Evolutionary conservation across 2,329 filamentous ascomycete genomes (phyloP).

Genomic region (Hypoxylon sp.): DNA sequence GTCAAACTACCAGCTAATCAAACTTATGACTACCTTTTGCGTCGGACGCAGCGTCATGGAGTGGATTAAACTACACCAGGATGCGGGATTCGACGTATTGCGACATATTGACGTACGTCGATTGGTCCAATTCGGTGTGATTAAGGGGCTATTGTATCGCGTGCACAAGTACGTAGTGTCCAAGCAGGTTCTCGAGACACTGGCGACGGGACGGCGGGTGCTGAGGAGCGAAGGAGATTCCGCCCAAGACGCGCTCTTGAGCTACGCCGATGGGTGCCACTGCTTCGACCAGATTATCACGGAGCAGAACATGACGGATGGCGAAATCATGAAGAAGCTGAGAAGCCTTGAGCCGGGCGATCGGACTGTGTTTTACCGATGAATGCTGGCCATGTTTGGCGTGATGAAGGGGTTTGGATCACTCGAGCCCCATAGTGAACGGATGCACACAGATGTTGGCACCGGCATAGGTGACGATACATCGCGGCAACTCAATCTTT

Average conservation of each 20-base stretch:
- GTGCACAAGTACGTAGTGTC: constrained; percentile 90
- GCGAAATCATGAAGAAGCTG: constrained; percentile 74
- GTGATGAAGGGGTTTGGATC: too few species aligned
- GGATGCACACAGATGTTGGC: too few species aligned
- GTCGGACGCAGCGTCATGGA: constrained; percentile 86
- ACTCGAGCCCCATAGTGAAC: too few species aligned
- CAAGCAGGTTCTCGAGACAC: constrained; percentile 65
- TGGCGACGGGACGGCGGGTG: constrained; percentile 62
- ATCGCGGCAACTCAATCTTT: too few species aligned
- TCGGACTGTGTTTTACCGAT: constrained; percentile 63
- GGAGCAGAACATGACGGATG: constrained; percentile 74
- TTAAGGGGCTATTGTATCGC: constrained; percentile 92
- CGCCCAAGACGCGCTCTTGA: constrained; percentile 57
- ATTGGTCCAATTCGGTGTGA: constrained; percentile 93
- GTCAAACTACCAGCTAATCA: constrained; percentile 73
- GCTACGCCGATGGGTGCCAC: constrained; percentile 77
- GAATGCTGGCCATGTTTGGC: too few species aligned
- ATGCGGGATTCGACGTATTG: constrained; percentile 70
- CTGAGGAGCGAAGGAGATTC: constrained; percentile 34
- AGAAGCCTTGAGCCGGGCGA: constrained; percentile 65
- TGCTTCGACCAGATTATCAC: constrained; percentile 85
- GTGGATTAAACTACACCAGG: constrained; percentile 81
- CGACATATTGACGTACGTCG: constrained; percentile 85
- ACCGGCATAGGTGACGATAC: too few species aligned
- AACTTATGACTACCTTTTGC: constrained; percentile 84